These are phyloP conservation scores for Starmerella sp. DNA, from an alignment of 805 yeast genomes.

Conservation along the genomic window DNA sequence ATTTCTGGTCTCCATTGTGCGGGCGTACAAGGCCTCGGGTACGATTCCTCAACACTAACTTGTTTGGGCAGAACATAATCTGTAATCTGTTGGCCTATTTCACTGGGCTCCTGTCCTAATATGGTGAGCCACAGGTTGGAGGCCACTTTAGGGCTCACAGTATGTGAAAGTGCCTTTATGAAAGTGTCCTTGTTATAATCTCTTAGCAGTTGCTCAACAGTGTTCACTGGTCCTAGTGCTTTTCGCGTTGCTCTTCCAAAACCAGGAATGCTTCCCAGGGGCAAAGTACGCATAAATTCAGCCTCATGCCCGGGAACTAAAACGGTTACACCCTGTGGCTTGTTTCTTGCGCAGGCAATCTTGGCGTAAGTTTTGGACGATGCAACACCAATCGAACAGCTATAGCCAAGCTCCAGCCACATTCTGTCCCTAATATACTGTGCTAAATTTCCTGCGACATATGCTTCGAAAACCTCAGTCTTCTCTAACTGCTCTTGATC, in stretches of 20 bases:
- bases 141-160: background rate
- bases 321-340: slow-evolving; percentile 26
- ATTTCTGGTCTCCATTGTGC: slow-evolving; percentile 10
- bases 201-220: slow-evolving; percentile 13
- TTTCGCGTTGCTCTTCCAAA: slow-evolving; percentile 19
- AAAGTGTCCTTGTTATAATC: background rate
- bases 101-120: slow-evolving; percentile 13
- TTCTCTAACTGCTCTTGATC: slow-evolving; percentile 4
- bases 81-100: slow-evolving; percentile 2
- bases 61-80: slow-evolving; percentile 21
- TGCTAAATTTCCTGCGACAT: slow-evolving; percentile 26
- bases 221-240: background rate
- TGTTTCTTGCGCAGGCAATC: slow-evolving; percentile 25
- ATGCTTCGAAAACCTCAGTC: slow-evolving; percentile 12
- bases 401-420: slow-evolving; percentile 22
- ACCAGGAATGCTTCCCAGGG: slow-evolving; percentile 23
- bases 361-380: slow-evolving; percentile 25
- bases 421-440: slow-evolving; percentile 23
- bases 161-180: background rate
- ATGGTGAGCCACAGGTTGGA: slow-evolving; percentile 9
- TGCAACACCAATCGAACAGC: slow-evolving; percentile 28
- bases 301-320: slow-evolving; percentile 22
- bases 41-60: slow-evolving; percentile 27
- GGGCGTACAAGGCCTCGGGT: slow-evolving; percentile 3
- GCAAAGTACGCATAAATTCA: slow-evolving; percentile 18